Base-by-base conservation (phyloP, 1,139 yeast species). In the Torulaspora globosa region DNA sequence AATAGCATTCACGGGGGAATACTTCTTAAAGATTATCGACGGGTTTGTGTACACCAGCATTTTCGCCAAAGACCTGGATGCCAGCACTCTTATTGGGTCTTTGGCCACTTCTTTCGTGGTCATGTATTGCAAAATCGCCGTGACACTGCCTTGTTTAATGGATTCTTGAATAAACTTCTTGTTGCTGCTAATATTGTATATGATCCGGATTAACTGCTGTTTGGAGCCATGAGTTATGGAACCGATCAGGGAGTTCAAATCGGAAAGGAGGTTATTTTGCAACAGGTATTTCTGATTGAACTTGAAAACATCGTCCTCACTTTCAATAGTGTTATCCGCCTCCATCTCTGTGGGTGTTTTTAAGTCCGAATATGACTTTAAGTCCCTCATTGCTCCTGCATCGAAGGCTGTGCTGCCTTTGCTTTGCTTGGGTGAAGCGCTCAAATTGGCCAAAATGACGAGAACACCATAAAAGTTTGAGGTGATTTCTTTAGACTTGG, bases 11-110 rank as follows among this genome's bases (percentile, higher is more conserved):
- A 62, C 47, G 0, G 65, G 58, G 2, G 68, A 63, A 39, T 54
- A 58, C 27, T 58, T 58, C 19, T 56, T 54, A 42, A 63, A 63
- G 8, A 63, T 51, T n/a, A 59, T 38, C 4, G 53, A 31, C 7
- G 68, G 68, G 47, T 63, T 50, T 0, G 62, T 57, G 33, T 52
- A 52, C 5, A 60, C 56, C 10, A 63, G 45, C 31, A 56, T 60
- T 39, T 50, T 57, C 1, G 64, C 48, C 35, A 63, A 45, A 1
- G 63, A 47, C 37, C 67, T 51, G n/a, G 54, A 41, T 3, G 65
- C 66, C 10, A 58, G 41, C 10, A 59, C 29, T 44, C 57, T 50
- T 7, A 52, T 44, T 1, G 47, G 34, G 24, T 48, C 53, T 3
- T 50, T 39, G 4, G 52, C 43, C 9, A 40, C 48, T 14, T 48